These are phyloP conservation scores for Colletotrichum sp. DNA, from an alignment of 2,329 filamentous ascomycete species.

Conservation along the genomic window DNA sequence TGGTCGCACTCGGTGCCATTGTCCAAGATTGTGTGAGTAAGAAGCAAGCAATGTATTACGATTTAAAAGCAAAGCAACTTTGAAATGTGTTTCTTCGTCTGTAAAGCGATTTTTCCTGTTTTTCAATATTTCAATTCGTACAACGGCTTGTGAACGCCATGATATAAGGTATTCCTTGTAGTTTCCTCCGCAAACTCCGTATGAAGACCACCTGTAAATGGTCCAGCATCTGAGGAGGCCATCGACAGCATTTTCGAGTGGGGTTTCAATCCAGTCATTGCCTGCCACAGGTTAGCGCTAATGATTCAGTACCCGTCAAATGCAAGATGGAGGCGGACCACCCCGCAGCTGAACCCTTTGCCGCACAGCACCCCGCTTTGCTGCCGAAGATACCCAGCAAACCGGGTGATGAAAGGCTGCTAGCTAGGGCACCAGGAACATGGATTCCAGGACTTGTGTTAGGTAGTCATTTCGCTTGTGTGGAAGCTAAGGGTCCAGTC, in stretches of 20 bases:
- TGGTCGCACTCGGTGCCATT: neutral
- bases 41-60: neutral
- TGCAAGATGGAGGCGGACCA: neutral
- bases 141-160: fast-evolving
- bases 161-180: fast-evolving
- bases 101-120: neutral
- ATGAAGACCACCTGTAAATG: neutral
- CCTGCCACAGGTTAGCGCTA: neutral
- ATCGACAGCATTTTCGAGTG: neutral
- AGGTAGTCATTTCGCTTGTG: neutral
- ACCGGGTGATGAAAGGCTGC: neutral
- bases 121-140: neutral
- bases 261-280: neutral
- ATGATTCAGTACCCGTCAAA: slow-evolving; percentile 17
- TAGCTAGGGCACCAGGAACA: neutral
- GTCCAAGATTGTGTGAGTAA: neutral
- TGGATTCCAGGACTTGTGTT: neutral
- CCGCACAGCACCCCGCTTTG: neutral
- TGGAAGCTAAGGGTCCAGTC: neutral
- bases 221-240: neutral
- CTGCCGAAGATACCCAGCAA: neutral
- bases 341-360: neutral
- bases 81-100: fast-evolving
- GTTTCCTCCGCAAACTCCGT: neutral
- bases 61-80: neutral